A percentile compares a stretch with the other conserved stretches of the same genome.
Evolutionary conservation across 805 yeast genomes (phyloP).

Genomic region (Grigorovia transvaalensis): DNA sequence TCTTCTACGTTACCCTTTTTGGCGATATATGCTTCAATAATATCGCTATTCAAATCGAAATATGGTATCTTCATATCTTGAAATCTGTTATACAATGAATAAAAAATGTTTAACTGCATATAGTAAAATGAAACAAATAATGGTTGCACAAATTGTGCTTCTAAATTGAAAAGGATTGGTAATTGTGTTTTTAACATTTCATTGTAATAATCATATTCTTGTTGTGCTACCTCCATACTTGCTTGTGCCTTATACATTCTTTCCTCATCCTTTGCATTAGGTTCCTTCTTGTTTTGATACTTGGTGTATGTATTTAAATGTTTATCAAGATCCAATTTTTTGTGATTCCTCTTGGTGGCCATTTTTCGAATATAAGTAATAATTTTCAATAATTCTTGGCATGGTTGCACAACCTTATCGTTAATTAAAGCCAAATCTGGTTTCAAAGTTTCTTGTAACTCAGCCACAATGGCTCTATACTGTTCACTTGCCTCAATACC

Average conservation of each 20-base stretch:
- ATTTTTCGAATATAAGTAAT: slow-evolving; percentile 80
- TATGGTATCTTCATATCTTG: slow-evolving; percentile 96
- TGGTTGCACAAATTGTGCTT: slow-evolving; percentile 87
- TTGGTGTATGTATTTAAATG: slow-evolving; percentile 60
- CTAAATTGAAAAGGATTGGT: slow-evolving; percentile 78
- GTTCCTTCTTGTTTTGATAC: slow-evolving; percentile 72
- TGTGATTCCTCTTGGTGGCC: slow-evolving; percentile 92
- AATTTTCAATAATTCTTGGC: slow-evolving; percentile 77
- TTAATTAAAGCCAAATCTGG: slow-evolving; percentile 93
- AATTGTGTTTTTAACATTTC: slow-evolving; percentile 86
- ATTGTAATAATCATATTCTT: slow-evolving; percentile 92
- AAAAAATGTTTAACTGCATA: slow-evolving; percentile 96
- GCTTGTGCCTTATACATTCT: slow-evolving; percentile 81
- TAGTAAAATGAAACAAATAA: slow-evolving; percentile 87
- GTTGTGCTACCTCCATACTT: slow-evolving; percentile 80
- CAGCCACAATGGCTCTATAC: slow-evolving; percentile 78
- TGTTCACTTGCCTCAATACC: slow-evolving; percentile 93
- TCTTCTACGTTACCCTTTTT: slow-evolving; percentile 92
- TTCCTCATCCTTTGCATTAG: slow-evolving; percentile 84
- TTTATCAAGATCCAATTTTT: slow-evolving; percentile 88
- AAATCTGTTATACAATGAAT: slow-evolving; percentile 82
- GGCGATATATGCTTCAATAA: slow-evolving; percentile 62
- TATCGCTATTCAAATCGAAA: slow-evolving; percentile 77
- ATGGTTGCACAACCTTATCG: slow-evolving; percentile 79
- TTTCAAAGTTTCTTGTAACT: slow-evolving; percentile 71